phyloP scores from a whole-genome alignment of 2,329 filamentous ascomycete genomes.

The Cryphonectria parasitica region DNA sequence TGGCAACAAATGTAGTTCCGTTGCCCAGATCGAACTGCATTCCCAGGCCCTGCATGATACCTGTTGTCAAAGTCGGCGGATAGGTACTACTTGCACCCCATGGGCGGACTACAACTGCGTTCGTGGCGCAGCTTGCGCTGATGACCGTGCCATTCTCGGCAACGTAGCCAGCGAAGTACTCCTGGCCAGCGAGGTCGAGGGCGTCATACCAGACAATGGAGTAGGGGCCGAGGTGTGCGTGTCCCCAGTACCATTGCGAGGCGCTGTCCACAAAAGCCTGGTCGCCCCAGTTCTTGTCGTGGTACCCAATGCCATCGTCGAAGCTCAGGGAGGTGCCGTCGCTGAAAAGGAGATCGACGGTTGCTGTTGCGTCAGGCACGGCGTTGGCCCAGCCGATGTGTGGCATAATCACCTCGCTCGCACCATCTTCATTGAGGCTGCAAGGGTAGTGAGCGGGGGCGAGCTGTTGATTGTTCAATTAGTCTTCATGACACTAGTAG shows the following conservation, averaged over 20 bases:
- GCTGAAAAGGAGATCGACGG: conserved; percentile 18
- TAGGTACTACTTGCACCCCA: conserved; percentile 18
- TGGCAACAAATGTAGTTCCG: conserved; percentile 4
- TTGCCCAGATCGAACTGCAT: conserved; percentile 15
- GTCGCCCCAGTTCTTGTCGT: conserved; percentile 53
- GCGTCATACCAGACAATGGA: conserved; percentile 49
- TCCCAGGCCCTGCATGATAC: conserved; percentile 9
- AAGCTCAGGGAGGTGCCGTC: conserved; percentile 6
- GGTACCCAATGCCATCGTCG: conserved; percentile 44
- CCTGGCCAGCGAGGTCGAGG: conserved; percentile 33
- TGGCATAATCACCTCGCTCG: conserved; percentile 9
- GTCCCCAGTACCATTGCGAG: conserved; percentile 49
- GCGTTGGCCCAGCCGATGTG: conserved; percentile 28
- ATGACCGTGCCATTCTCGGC: conserved; percentile 32
- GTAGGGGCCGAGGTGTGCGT: conserved; percentile 46
- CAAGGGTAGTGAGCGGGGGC: conserved; percentile 29
- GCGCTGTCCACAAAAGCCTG: conserved; percentile 39
- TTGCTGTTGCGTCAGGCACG: conserved; percentile 23
- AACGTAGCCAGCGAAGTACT: conserved; percentile 37
- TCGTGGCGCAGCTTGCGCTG: background rate
- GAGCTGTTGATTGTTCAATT: background rate
- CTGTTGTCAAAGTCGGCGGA: conserved; percentile 7
- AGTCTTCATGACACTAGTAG: background rate
- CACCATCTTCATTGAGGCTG: conserved; percentile 16
- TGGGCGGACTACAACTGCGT: conserved; percentile 15